These are phyloP conservation scores for Mucor lusitanicus DNA, from an alignment of 371 early-diverging fungal genomes.

Conservation along the genomic window DNA sequence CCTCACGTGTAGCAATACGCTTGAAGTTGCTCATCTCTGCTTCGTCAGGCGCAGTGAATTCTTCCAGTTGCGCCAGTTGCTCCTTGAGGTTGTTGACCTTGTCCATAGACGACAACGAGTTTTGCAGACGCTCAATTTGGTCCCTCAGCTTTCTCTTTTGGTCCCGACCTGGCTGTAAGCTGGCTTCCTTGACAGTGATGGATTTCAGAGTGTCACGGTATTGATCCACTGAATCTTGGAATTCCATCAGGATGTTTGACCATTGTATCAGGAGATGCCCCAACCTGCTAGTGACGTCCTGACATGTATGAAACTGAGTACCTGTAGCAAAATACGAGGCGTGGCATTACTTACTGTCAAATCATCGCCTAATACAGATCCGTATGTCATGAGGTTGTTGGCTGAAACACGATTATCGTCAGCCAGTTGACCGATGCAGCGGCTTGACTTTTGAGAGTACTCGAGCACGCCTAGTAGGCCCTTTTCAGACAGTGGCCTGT, in stretches of 20 bases:
- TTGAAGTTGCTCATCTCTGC: constrained; percentile 42
- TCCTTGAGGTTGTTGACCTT: constrained; percentile 32
- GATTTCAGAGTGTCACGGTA: constrained; percentile 41
- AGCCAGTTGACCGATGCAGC: constrained; percentile 28
- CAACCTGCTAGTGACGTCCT: constrained; percentile 42
- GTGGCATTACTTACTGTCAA: constrained; percentile 30
- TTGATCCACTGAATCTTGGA: constrained; percentile 38
- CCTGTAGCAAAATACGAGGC: neutral
- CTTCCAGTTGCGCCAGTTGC: constrained; percentile 31
- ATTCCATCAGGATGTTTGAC: constrained; percentile 34
- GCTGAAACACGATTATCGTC: constrained; percentile 35
- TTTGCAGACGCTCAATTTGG: constrained; percentile 28
- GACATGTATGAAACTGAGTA: neutral
- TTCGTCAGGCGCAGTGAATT: constrained; percentile 28
- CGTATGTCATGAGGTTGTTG: constrained; percentile 37
- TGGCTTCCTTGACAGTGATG: constrained; percentile 32
- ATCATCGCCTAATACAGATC: constrained; percentile 40
- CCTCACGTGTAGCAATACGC: constrained; percentile 41
- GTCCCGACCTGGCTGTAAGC: constrained; percentile 27
- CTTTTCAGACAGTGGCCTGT: constrained; percentile 25
- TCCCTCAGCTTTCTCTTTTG: constrained; percentile 34
- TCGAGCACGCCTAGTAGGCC: constrained; percentile 29
- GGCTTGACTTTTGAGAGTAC: constrained; percentile 25
- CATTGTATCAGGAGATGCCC: constrained; percentile 35
- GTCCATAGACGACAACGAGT: constrained; percentile 31